Percentiles rank a stretch among this genome's conserved stretches.
phyloP scores from a whole-genome alignment of 129 eudicot species.

The Lactuca saligna region DNA sequence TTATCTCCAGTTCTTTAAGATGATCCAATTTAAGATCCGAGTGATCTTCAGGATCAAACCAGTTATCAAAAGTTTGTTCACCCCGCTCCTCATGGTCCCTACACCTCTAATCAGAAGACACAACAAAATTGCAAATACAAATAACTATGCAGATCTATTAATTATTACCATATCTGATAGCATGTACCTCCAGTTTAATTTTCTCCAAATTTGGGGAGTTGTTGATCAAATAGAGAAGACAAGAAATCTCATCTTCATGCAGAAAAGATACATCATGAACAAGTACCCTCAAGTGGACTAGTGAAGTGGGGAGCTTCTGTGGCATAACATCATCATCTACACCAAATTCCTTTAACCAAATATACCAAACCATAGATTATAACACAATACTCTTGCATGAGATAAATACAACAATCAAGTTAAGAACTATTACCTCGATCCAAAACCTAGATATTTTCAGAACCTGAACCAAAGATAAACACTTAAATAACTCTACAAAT shows the following conservation, averaged over 20 bases:
- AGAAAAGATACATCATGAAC: background rate
- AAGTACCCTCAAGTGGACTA: background rate
- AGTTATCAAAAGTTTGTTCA: background rate
- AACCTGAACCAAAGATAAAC: background rate
- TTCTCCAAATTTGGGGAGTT: background rate
- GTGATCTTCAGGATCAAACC: background rate
- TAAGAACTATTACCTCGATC: background rate
- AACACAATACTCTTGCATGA: background rate
- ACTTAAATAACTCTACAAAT: background rate
- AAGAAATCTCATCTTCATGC: background rate
- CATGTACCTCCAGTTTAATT: background rate
- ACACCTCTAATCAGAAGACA: background rate
- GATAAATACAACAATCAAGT: too few species aligned
- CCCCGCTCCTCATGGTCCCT: background rate
- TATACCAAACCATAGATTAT: background rate
- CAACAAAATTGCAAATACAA: background rate
- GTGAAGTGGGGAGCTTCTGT: conserved; percentile 1
- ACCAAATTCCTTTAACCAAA: background rate
- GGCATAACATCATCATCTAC: background rate
- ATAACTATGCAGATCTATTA: too few species aligned
- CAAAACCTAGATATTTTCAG: background rate
- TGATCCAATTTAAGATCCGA: conserved; percentile 1
- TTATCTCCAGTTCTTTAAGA: background rate
- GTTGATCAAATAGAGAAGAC: background rate
- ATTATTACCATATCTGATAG: too few species aligned